Evolutionary conservation across 169 alveolate genomes (phyloP).

Genomic region (Plasmodium cynomolgi): DNA sequence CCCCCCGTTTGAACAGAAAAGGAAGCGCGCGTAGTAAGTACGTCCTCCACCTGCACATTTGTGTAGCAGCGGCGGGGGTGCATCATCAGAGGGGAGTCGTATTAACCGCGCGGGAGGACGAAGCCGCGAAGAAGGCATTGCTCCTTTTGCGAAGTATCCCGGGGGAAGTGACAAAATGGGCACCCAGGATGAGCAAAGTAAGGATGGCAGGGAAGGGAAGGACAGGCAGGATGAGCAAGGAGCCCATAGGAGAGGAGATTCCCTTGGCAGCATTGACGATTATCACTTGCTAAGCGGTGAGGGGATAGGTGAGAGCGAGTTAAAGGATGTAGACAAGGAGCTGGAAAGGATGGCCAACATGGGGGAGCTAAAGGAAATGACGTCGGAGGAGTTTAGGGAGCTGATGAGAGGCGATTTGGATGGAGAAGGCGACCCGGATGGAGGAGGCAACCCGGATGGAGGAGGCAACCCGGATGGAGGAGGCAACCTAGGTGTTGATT

Average conservation of each 20-base stretch:
- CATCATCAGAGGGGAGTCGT: background rate
- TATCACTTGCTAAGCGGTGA: background rate
- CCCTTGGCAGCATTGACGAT: background rate
- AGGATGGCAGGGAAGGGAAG: background rate
- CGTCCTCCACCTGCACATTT: background rate
- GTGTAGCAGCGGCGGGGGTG: background rate
- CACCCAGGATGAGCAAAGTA: background rate
- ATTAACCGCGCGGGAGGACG: background rate
- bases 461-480: background rate
- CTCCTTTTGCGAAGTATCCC: background rate
- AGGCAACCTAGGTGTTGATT: background rate
- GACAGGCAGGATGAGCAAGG: background rate
- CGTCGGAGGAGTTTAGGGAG: slow-evolving; percentile 38
- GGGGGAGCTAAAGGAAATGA: slow-evolving; percentile 33
- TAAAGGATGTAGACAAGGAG: background rate
- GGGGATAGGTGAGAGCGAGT: background rate
- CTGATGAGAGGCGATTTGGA: slow-evolving; percentile 22
- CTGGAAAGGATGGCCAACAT: background rate
- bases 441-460: background rate
- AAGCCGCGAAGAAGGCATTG: no score
- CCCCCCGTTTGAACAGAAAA: background rate
- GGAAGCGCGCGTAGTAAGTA: background rate
- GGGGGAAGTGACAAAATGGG: background rate
- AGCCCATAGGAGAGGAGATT: background rate
- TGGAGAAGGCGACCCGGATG: background rate